Base-by-base conservation (phyloP, 2,329 filamentous ascomycete species). In the Cadophora malorum region DNA sequence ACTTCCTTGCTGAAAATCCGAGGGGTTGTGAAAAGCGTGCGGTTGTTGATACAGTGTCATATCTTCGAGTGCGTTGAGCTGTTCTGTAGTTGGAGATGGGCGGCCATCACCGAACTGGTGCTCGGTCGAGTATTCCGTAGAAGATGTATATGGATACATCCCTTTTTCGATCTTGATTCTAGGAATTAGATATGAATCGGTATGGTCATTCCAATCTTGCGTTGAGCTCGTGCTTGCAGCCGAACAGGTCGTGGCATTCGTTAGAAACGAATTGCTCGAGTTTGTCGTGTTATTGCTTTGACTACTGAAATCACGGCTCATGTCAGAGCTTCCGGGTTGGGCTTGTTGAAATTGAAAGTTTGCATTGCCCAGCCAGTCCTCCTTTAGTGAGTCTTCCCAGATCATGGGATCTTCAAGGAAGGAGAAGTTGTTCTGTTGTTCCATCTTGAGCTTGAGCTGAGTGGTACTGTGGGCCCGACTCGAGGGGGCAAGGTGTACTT, bases 381-480 rank as follows among this genome's bases (percentile, higher is more conserved):
- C 31, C 58, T 33, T 56, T 55, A 47, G 45, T 62, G 56, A 59
- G 56, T 56, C 47, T 62, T 62, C 31, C 21, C 16, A 6, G 45
- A 50, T 21, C 21, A 31, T 9, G 2, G 59, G 38, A 35, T 31
- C 23, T 8, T 21, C n/a, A n/a, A n/a, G 21, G 45, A 8, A 4
- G 9, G 6, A n/a, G 56, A 19, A 61, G 23, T 35, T 47, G 49
- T 31, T 10, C 58, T 53, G 58, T 25, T 2, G 23, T 25, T 23
- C 47, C 55, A 62, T 62, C 21, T 59, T 41, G 56, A 14, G 12
- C 45, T 47, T 58, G 41, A 35, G 63, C 53, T 58, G 41, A 35
- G 63, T 38, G 25, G 63, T 66, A 28, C 58, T 53, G 55, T 66
- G 1, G 49, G 49, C 25, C 64, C 56, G 45, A 23, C 25, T 41